Percentiles rank a stretch among this genome's conserved stretches.
These are phyloP conservation scores for Linum tenue DNA, from an alignment of 345 rosid genomes.

Conservation along the genomic window DNA sequence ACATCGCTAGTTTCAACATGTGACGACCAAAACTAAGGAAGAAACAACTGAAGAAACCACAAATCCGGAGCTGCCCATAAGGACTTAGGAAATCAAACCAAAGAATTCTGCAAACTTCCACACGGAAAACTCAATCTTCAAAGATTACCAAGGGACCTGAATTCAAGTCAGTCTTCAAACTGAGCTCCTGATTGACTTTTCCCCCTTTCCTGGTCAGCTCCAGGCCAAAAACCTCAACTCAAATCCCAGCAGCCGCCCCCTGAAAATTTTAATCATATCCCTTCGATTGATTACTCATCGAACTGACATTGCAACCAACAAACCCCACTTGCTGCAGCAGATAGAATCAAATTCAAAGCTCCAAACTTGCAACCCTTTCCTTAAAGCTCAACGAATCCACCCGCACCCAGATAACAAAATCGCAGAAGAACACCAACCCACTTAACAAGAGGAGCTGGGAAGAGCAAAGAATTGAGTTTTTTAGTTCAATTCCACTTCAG, in stretches of 20 bases:
- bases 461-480: background rate
- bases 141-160: conserved; percentile 1
- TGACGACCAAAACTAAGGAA: conserved; percentile 1
- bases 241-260: conserved; percentile 7
- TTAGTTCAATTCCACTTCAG: background rate
- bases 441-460: conserved; percentile 3
- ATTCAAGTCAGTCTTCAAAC: conserved; percentile 12
- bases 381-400: conserved; percentile 8
- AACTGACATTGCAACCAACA: background rate
- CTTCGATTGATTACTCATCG: conserved; percentile 7
- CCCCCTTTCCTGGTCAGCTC: background rate
- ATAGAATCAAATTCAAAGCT: conserved; percentile 7
- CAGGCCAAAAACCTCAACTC: background rate
- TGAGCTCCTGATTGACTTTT: conserved; percentile 7
- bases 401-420: conserved; percentile 21
- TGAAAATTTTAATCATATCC: conserved; percentile 3
- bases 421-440: conserved; percentile 16
- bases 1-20: conserved; percentile 13
- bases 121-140: background rate
- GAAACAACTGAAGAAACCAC: conserved; percentile 1
- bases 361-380: background rate
- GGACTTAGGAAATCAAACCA: background rate
- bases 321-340: conserved; percentile 4
- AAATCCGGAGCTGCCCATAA: background rate
- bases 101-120: conserved; percentile 5